phyloP scores from a whole-genome alignment of 257 asterid species.

The Leonotis leonurus region DNA sequence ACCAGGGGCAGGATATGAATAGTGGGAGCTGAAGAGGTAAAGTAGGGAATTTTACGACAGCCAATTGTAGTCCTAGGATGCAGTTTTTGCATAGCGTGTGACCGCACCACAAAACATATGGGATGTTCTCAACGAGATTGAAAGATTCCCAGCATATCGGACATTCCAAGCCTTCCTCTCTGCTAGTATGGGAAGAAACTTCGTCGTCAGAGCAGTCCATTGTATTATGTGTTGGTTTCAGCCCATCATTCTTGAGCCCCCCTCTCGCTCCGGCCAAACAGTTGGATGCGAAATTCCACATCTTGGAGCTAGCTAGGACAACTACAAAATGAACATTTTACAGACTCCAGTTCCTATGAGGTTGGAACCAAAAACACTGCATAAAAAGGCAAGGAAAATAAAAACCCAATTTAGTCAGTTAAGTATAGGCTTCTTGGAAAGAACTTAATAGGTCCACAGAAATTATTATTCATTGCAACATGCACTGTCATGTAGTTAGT shows the following conservation, averaged over 20 bases:
- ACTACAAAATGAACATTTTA: constrained; percentile 21
- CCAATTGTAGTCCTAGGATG: constrained; percentile 83
- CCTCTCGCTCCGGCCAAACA: constrained; percentile 59
- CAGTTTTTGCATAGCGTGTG: constrained; percentile 98
- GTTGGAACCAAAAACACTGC: background rate
- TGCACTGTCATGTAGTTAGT: background rate
- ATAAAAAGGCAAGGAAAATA: background rate
- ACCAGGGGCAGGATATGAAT: constrained; percentile 92
- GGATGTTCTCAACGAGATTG: constrained; percentile 84
- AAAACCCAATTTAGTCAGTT: background rate
- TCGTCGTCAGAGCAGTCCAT: constrained; percentile 73
- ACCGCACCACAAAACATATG: constrained; percentile 92
- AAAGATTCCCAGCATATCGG: constrained; percentile 96
- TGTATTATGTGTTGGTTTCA: constrained; percentile 39
- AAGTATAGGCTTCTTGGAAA: background rate
- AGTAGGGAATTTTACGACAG: constrained; percentile 71
- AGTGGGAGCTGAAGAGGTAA: constrained; percentile 86
- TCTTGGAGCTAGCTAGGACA: constrained; percentile 20
- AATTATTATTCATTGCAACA: background rate
- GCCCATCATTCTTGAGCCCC: constrained; percentile 33
- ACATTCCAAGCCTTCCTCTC: constrained; percentile 79
- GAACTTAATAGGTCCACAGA: background rate
- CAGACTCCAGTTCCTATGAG: constrained; percentile 17
- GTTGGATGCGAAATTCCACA: constrained; percentile 79
- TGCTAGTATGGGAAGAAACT: constrained; percentile 48